Evolutionary conservation across 352 stramenopile genomes (phyloP).

Genomic region (Phytophthora fragariaefolia): DNA sequence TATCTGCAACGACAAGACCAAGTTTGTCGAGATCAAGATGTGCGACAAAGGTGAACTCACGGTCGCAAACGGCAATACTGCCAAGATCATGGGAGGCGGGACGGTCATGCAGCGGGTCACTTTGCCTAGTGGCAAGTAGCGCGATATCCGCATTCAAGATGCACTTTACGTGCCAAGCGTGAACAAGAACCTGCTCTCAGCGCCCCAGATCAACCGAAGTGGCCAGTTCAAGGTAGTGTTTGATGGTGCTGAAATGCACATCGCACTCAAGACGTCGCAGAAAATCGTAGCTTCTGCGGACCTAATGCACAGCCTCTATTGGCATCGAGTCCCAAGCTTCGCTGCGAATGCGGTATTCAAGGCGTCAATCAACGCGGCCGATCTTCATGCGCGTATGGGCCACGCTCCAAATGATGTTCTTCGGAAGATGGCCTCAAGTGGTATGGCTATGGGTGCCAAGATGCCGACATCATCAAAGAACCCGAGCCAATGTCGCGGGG

Average conservation of each 20-base stretch:
- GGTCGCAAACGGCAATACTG: conserved; percentile 9
- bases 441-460: conserved; percentile 19
- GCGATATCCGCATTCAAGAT: conserved; percentile 13
- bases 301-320: conserved; percentile 27
- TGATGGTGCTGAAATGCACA: conserved; percentile 17
- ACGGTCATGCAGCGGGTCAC: conserved; percentile 11
- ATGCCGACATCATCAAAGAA: conserved; percentile 1
- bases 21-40: conserved; percentile 9
- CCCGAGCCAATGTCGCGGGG: conserved; percentile 7
- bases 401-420: conserved; percentile 18
- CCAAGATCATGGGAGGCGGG: conserved; percentile 13
- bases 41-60: conserved; percentile 4
- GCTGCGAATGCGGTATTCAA: not conserved
- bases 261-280: conserved; percentile 20
- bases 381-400: conserved; percentile 2
- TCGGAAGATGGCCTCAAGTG: conserved; percentile 18
- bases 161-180: conserved; percentile 19
- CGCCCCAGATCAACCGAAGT: conserved; percentile 24
- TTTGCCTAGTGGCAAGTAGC: conserved; percentile 12
- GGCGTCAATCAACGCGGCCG: not conserved
- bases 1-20: conserved; percentile 20
- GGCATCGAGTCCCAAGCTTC: conserved; percentile 11
- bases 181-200: conserved; percentile 28
- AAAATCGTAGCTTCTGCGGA: conserved; percentile 23
- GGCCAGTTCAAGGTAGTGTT: conserved; percentile 28